Percentiles rank a stretch among this genome's conserved stretches.
Evolutionary conservation across 1,284 basidiomycete species (phyloP).

Genomic region (Irpex sp.): DNA sequence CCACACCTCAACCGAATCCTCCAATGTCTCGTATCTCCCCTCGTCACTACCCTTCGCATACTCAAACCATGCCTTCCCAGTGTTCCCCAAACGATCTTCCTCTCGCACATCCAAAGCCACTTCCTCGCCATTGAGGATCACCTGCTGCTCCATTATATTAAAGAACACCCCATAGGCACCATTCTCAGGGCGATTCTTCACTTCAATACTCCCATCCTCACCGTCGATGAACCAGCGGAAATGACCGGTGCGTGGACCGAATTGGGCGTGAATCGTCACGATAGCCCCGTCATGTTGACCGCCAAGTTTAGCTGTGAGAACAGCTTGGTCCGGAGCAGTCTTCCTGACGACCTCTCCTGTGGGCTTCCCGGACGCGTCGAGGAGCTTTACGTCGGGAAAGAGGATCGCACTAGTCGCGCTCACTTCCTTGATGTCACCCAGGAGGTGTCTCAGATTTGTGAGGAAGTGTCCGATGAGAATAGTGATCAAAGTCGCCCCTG

Average conservation of each 20-base stretch:
- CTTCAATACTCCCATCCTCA: conserved; percentile 29
- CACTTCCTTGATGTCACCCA: conserved; percentile 29
- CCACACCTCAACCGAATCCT: conserved; percentile 23
- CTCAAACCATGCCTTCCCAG: conserved; percentile 24
- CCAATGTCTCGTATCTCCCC: conserved; percentile 24
- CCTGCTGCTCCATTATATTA: background rate
- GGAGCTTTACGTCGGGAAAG: conserved; percentile 22
- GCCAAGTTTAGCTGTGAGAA: conserved; percentile 23
- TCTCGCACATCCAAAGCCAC: conserved; percentile 1
- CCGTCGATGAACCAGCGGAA: conserved; percentile 34
- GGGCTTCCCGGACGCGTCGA: conserved; percentile 20
- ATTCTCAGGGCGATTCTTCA: conserved; percentile 7
- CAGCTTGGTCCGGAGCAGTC: conserved; percentile 23
- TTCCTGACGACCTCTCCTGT: conserved; percentile 19
- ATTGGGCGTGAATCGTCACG: conserved; percentile 12
- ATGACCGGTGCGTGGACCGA: background rate
- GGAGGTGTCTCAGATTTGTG: conserved; percentile 21
- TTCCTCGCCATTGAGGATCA: conserved; percentile 9
- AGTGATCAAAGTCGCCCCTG: conserved; percentile 24
- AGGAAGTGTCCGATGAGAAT: conserved; percentile 28
- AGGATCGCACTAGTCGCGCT: conserved; percentile 20
- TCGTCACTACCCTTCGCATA: conserved; percentile 34
- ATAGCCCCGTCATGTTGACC: conserved; percentile 3
- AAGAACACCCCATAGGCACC: background rate
- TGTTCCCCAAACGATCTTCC: conserved; percentile 6